phyloP scores from a whole-genome alignment of 139 green algal genomes.

The Penium margaritaceum region DNA sequence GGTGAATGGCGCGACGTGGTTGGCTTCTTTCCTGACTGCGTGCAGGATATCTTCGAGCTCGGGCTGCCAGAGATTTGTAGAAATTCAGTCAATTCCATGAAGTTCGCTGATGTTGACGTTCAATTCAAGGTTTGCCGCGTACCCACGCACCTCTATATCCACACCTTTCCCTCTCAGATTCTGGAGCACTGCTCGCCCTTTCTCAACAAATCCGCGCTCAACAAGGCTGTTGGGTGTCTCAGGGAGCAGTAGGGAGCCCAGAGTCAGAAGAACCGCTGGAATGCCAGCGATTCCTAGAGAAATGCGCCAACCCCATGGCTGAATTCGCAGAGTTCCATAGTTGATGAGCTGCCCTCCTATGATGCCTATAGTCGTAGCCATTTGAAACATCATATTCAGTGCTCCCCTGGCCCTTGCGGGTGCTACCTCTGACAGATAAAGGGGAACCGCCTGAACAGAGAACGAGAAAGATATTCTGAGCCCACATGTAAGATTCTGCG shows the following conservation, averaged over 20 bases:
- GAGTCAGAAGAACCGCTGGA: conserved; percentile 51
- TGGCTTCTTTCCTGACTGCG: not conserved
- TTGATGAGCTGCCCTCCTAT: conserved; percentile 60
- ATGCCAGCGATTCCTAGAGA: conserved; percentile 52
- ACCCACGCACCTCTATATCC: too few species aligned
- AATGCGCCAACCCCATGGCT: conserved; percentile 55
- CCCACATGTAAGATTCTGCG: not conserved
- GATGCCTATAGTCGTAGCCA: conserved; percentile 62
- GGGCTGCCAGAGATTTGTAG: too few species aligned
- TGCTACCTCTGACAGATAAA: conserved; percentile 48
- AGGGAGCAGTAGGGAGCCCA: conserved; percentile 59
- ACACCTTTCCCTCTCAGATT: conserved; percentile 56
- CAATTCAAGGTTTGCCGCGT: too few species aligned
- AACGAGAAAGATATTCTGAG: not conserved
- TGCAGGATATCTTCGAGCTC: not conserved
- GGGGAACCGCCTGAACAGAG: conserved; percentile 27
- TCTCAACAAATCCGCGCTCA: conserved; percentile 53
- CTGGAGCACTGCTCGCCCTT: conserved; percentile 51
- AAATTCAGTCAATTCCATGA: too few species aligned
- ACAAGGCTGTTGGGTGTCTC: conserved; percentile 72
- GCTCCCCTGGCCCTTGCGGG: conserved; percentile 36
- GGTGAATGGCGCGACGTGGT: conserved; percentile 22
- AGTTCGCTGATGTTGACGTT: too few species aligned
- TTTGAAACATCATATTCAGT: conserved; percentile 58
- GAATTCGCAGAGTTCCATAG: conserved; percentile 54